Base-by-base conservation (phyloP, 768 basidiomycete species). In the Boletus sp. region DNA sequence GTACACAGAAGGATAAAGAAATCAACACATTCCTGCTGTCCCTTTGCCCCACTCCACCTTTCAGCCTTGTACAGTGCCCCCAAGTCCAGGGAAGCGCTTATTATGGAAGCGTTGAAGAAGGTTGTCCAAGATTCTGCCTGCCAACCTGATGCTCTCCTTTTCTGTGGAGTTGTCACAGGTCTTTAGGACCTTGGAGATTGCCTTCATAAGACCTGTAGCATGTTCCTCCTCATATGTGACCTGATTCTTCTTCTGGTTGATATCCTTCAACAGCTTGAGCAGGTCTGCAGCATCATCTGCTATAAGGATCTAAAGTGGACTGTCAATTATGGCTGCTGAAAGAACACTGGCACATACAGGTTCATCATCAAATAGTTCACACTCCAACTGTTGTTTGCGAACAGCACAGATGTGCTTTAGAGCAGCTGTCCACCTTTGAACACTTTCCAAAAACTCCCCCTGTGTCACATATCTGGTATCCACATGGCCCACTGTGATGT, bases 91-190 rank as follows among this genome's bases (percentile, higher is more conserved):
- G 1, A 48, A 48, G 2, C n/a, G 34, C 2, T 7, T 1, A 25
- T 2, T n/a, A 25, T 2, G 17, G n/a, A 60, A 61, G 23, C 69
- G 67, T 30, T 72, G 69, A 3, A 27, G 27, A 25, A 70, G 55
- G 44, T 70, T 62, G 13, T 59, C 50, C 21, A 67, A 32, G 30
- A 70, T 61, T 17, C 29, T 21, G 2, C 17, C 6, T 30, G 46
- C 61, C 41, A 72, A 21, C 7, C 4, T 43, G 2, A 50, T 39
- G 7, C 51, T 44, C n/a, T 69, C 25, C 14, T 10, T 0, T 4
- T 64, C 64, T n/a, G 21, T 39, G 17, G 9, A 5, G 1, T 19
- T 3, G 6, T 42, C 15, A 45, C 50, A 52, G 11, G 17, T 47
- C 1, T 21, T 14, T 2, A 51, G 10, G 15, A 65, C 35, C 14